Base-by-base conservation (phyloP, 2,329 filamentous ascomycete species). In the Aspergillus tamarii region DNA sequence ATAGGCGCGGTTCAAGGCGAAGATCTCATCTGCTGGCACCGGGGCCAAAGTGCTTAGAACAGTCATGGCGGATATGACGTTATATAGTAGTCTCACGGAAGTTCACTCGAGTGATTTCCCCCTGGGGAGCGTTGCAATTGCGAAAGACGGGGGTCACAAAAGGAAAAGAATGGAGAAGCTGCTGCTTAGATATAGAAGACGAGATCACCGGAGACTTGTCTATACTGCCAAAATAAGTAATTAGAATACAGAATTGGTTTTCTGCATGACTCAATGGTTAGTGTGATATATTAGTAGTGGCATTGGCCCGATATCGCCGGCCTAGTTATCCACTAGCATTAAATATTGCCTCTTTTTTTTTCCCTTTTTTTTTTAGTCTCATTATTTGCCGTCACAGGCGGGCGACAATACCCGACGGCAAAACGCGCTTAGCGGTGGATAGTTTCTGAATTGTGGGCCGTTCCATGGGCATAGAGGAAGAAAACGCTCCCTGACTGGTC, bases 11-110 rank as follows among this genome's bases (percentile, higher is more conserved):
- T 93, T 92, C 74, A 97, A 83, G 59, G 93, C 93, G 77, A 97
- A 97, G 78, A 97, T 88, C 71, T 94, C 88, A 80, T 97, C 94
- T 78, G 95, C 92, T 53, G 94, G 93, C 65, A 94, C 93, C 80
- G 94, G 90, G 72, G 92, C 91, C 67, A 97, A 91, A 70, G 71
- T 71, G 11, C 62, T 66, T 36, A 76, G 67, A 54, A 75, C 70
- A 52, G 70, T 70, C 74, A 77, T 76, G 34, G 59, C 70, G 69
- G 52, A 60, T 48, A 8, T 45, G 34, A 57, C 32, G 60, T 26
- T 43, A 28, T 59, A 34, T 39, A 23, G 19, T n/a, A 36, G 41
- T 26, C 34, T 57, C 28, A 19, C 28, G 11, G 36, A 30, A n/a
- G 36, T 28, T 14, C 16, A 28, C 16, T 53, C 32, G 54, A 60